Percentiles rank a stretch among this genome's conserved stretches.
Evolutionary conservation across 768 basidiomycete species (phyloP).

Genomic region (Termitomyces sp.): DNA sequence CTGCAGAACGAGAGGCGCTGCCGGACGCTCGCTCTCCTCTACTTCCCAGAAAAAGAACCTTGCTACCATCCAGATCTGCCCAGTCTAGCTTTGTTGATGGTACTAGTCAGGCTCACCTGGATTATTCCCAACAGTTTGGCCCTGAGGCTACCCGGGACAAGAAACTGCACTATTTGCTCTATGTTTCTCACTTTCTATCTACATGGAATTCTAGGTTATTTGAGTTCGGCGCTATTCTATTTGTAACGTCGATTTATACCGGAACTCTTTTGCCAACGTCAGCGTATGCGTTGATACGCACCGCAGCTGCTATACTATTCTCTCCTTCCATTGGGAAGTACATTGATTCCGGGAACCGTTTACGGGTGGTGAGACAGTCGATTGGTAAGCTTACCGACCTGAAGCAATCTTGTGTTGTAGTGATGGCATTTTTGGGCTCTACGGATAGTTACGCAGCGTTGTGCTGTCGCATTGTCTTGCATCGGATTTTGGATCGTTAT

Average conservation of each 20-base stretch:
- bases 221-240: slow-evolving; percentile 23
- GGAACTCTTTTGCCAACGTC: slow-evolving; percentile 21
- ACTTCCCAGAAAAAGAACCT: not conserved
- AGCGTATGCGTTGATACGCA: slow-evolving; percentile 19
- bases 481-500: slow-evolving; percentile 12
- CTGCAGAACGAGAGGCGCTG: not conserved
- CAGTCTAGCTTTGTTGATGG: not conserved
- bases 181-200: slow-evolving; percentile 22
- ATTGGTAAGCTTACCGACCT: slow-evolving; percentile 12
- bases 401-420: not conserved
- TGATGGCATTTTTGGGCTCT: not conserved
- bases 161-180: slow-evolving; percentile 10
- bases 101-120: not conserved
- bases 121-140: not conserved
- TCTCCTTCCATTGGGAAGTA: slow-evolving; percentile 17
- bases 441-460: slow-evolving; percentile 15
- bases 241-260: slow-evolving; percentile 17
- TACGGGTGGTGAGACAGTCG: slow-evolving; percentile 18
- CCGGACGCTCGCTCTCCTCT: not conserved
- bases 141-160: not conserved
- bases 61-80: not conserved
- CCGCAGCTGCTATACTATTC: slow-evolving; percentile 15
- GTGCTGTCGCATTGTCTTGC: slow-evolving; percentile 17
- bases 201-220: slow-evolving; percentile 25
- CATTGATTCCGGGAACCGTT: slow-evolving; percentile 16